Conservation (phyloP, 176 grass and related monocot species). For the Avena insularis region DNA sequence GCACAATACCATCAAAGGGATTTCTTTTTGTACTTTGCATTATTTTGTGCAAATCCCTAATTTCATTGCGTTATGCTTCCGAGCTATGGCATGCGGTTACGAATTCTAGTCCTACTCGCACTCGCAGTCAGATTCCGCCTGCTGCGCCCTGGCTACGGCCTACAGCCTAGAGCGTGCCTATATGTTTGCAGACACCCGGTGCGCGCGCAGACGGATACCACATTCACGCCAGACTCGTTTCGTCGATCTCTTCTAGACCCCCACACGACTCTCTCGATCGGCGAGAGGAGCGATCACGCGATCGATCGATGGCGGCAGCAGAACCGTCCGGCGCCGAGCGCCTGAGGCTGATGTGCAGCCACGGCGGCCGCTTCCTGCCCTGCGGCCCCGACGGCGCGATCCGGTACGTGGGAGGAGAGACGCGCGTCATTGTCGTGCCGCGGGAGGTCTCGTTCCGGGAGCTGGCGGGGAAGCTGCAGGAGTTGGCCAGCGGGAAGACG, state of each 20-base stretch:
- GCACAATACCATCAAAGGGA: no score
- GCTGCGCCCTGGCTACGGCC: not conserved
- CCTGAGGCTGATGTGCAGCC: slow-evolving; percentile 46
- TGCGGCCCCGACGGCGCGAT: not conserved
- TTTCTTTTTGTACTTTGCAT: not conserved
- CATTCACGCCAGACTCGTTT: not conserved
- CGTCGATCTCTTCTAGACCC: not conserved
- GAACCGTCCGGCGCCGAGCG: not conserved
- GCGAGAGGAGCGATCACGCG: not conserved
- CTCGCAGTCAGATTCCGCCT: not conserved
- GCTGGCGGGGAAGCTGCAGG: slow-evolving; percentile 23
- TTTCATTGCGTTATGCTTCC: not conserved
- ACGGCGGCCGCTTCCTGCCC: slow-evolving; percentile 44
- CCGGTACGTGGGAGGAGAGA: slow-evolving; percentile 51
- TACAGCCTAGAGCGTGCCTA: not conserved
- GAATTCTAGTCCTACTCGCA: not conserved
- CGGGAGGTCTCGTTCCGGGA: slow-evolving; percentile 32
- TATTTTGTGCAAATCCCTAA: not conserved
- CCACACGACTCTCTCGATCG: not conserved
- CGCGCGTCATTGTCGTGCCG: slow-evolving; percentile 41
- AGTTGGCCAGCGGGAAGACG: slow-evolving; percentile 16
- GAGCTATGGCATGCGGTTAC: not conserved
- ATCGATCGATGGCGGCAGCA: not conserved
- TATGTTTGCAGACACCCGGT: not conserved
- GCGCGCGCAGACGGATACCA: not conserved